phyloP scores from a whole-genome alignment of 2,329 filamentous ascomycete species.

The Aspergillus sp. region DNA sequence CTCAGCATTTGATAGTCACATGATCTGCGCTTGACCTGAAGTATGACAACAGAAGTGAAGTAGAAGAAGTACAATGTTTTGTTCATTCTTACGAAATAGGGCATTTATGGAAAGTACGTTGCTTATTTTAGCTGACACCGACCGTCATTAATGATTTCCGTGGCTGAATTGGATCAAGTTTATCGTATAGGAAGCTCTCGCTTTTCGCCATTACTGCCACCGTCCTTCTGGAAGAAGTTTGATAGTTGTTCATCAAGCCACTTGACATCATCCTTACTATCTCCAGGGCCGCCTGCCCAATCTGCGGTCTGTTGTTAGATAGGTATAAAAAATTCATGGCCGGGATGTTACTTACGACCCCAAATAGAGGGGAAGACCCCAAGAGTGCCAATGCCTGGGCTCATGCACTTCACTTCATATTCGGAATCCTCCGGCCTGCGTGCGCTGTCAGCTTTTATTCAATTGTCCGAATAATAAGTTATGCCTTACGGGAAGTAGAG shows the following conservation, averaged over 20 bases:
- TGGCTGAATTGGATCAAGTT: neutral
- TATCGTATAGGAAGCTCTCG: neutral
- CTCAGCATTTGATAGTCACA: slow-evolving; percentile 13
- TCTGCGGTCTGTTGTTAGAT: slow-evolving; percentile 32
- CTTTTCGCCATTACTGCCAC: neutral
- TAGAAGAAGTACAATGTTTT: neutral
- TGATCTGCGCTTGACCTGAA: neutral
- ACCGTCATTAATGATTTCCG: neutral
- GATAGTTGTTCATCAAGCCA: slow-evolving; percentile 68
- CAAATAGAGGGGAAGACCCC: slow-evolving; percentile 61
- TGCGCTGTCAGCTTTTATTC: slow-evolving; percentile 9
- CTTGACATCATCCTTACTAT: slow-evolving; percentile 68
- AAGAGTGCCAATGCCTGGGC: slow-evolving; percentile 56
- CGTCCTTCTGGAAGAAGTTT: slow-evolving; percentile 48
- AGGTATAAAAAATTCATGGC: neutral
- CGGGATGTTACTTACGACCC: slow-evolving; percentile 54
- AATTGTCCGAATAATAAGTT: neutral
- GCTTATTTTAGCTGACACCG: neutral
- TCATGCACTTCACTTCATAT: slow-evolving; percentile 67
- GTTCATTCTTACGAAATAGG: neutral
- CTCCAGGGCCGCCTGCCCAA: slow-evolving; percentile 68
- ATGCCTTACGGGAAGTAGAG: slow-evolving; percentile 69
- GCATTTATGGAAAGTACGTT: neutral
- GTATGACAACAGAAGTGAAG: no score
- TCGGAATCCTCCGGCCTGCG: slow-evolving; percentile 71